Base-by-base conservation (phyloP, 2,329 filamentous ascomycete genomes). In the Escovopsis sp. region DNA sequence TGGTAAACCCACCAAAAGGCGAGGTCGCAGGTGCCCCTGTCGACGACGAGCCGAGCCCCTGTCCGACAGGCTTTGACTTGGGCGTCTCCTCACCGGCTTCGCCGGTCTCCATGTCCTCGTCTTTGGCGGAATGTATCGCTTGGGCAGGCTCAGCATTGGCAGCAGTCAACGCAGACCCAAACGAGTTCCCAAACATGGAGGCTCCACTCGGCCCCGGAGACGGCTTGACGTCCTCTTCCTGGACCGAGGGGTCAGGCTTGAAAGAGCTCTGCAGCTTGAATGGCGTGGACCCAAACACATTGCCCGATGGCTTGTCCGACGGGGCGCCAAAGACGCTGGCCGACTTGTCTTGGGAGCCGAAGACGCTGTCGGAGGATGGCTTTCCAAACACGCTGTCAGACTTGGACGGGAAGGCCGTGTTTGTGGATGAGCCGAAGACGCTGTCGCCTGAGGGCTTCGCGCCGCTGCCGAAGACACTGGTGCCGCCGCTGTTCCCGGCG, bases 191-290 rank as follows among this genome's bases (percentile, higher is more conserved):
- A 48, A 83, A 81, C 43, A 79, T 45, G 2, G 59, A 63, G 5
- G 63, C 62, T 11, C 61, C 60, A n/a, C 45, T 35, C 10, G 46
- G 25, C 9, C 19, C 19, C n/a, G 54, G 52, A 16, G 54, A 51
- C 13, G 67, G 58, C 41, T 68, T 70, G 8, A 68, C 62, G 26
- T 65, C 56, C 38, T 78, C 72, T 17, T 79, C 68, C 39, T 72
- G 74, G 1, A 70, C 63, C 31, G 66, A 64, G 5, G 70, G 66
- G 43, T 82, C 77, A 8, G 66, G 64, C 47, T 76, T 73, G 57
- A 84, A 85, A 2, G 71, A 76, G 21, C 72, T 76, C 27, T 69
- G 68, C 13, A 84, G 61, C 45, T 79, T 78, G 57, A 84, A 84
- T 1, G 70, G 66, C 13, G 61, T 56, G n/a, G 64, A 64, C 18